phyloP scores from a whole-genome alignment of 441 rosid species.

The Cnidoscolus chayamansa region DNA sequence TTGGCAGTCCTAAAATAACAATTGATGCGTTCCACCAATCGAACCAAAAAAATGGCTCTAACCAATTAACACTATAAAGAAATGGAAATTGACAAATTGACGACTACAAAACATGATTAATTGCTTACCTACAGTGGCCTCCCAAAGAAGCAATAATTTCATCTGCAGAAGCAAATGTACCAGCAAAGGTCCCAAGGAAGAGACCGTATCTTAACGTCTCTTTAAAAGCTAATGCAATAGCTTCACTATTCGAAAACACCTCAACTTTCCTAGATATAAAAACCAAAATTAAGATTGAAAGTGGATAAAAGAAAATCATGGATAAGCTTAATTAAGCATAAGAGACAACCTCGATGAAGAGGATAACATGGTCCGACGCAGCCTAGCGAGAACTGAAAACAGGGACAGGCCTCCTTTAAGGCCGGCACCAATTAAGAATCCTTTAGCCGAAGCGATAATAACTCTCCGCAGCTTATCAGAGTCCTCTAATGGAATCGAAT shows the following conservation, averaged over 20 bases:
- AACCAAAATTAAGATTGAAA: not conserved
- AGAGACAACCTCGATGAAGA: conserved; percentile 32
- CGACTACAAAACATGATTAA: not conserved
- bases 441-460: conserved; percentile 61
- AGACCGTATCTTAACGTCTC: conserved; percentile 86
- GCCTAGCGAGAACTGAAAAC: conserved; percentile 67
- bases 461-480: conserved; percentile 63
- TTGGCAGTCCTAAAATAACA: conserved; percentile 57
- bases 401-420: conserved; percentile 85
- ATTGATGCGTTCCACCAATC: conserved; percentile 10
- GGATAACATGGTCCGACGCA: conserved; percentile 52
- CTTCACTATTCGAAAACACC: conserved; percentile 57
- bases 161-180: conserved; percentile 77
- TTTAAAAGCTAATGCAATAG: conserved; percentile 60
- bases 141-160: conserved; percentile 63
- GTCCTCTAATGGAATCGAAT: conserved; percentile 35
- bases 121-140: conserved; percentile 64
- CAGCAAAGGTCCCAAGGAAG: conserved; percentile 90
- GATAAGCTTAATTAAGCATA: not conserved
- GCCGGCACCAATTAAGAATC: conserved; percentile 90
- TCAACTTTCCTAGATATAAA: conserved; percentile 47
- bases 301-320: not conserved
- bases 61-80: not conserved
- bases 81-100: not conserved
- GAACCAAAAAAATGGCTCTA: conserved; percentile 3